Evolutionary conservation across 345 rosid genomes (phyloP).

Genomic region (Salix udensis): DNA sequence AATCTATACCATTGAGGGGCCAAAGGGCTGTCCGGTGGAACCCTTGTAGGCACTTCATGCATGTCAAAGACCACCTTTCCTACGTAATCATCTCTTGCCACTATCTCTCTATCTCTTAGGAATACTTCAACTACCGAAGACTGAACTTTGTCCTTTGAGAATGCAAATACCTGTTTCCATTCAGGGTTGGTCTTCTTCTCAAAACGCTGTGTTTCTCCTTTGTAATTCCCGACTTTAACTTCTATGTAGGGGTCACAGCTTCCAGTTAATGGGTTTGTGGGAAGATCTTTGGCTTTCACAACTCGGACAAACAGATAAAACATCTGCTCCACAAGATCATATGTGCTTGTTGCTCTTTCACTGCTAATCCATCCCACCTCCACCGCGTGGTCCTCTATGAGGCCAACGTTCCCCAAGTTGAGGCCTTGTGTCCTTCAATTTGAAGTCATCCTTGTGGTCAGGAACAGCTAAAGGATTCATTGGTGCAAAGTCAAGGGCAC

Average conservation of each 20-base stretch:
- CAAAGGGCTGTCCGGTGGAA: conserved; percentile 34
- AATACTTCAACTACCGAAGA: conserved; percentile 26
- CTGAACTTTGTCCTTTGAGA: conserved; percentile 32
- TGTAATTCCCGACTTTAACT: conserved; percentile 32
- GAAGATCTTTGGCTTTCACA: conserved; percentile 32
- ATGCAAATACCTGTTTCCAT: conserved; percentile 34
- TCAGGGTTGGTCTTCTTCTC: conserved; percentile 34
- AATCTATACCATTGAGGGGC: conserved; percentile 34
- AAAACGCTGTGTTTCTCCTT: conserved; percentile 26
- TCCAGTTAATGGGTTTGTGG: conserved; percentile 23
- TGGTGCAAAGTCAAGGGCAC: conserved; percentile 2
- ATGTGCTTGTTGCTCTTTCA: conserved; percentile 33
- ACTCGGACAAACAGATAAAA: conserved; percentile 28
- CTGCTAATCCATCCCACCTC: conserved; percentile 34
- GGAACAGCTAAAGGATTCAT: conserved; percentile 56
- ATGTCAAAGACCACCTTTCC: conserved; percentile 30
- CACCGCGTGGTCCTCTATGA: conserved; percentile 37
- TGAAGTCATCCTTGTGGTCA: conserved; percentile 64
- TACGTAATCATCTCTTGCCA: conserved; percentile 26
- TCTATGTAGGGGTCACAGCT: conserved; percentile 31
- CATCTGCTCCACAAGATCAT: conserved; percentile 38
- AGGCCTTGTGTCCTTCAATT: conserved; percentile 79
- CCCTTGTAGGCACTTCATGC: conserved; percentile 35
- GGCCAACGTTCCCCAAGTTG: conserved; percentile 97
- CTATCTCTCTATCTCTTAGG: conserved; percentile 19